phyloP scores from a whole-genome alignment of 2,329 filamentous ascomycete genomes.

The Parafenestella ontariensis region DNA sequence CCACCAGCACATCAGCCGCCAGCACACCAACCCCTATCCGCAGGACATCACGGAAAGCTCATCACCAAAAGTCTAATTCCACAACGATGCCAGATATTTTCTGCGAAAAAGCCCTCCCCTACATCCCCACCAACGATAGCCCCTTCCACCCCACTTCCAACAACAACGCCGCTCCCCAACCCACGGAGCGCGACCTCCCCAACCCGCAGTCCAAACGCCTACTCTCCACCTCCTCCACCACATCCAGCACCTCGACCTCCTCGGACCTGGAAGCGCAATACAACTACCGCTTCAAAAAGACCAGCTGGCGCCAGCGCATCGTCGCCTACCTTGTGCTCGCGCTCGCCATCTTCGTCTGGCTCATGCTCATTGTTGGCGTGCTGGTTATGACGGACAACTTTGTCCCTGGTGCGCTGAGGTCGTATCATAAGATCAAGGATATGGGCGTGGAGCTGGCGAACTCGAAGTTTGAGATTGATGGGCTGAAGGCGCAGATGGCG shows the following conservation, averaged over 20 bases:
- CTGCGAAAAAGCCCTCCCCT: neutral
- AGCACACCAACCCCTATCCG: neutral
- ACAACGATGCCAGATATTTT: neutral
- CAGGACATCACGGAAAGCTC: neutral
- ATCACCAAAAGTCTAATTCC: neutral
- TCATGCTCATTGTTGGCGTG: conserved; percentile 1
- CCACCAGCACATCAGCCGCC: neutral
- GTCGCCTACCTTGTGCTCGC: neutral
- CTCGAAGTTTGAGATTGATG: neutral
- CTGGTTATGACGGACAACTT: conserved; percentile 1
- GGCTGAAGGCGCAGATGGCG: neutral
- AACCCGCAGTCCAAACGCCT: too few species aligned
- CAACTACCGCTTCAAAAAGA: neutral
- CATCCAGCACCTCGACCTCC: too few species aligned
- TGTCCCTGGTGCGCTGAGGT: neutral
- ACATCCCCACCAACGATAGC: neutral
- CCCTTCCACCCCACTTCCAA: neutral
- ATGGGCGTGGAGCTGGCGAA: neutral
- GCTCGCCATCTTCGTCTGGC: neutral
- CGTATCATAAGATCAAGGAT: neutral
- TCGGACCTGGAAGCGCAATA: conserved; percentile 1
- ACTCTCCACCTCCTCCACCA: neutral
- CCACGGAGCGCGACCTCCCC: neutral
- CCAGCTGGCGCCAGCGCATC: neutral
- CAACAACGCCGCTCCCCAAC: neutral